Percentiles rank a stretch among this genome's conserved stretches.
Conservation (phyloP, 139 green algal species). For the Chlorella sp. region DNA sequence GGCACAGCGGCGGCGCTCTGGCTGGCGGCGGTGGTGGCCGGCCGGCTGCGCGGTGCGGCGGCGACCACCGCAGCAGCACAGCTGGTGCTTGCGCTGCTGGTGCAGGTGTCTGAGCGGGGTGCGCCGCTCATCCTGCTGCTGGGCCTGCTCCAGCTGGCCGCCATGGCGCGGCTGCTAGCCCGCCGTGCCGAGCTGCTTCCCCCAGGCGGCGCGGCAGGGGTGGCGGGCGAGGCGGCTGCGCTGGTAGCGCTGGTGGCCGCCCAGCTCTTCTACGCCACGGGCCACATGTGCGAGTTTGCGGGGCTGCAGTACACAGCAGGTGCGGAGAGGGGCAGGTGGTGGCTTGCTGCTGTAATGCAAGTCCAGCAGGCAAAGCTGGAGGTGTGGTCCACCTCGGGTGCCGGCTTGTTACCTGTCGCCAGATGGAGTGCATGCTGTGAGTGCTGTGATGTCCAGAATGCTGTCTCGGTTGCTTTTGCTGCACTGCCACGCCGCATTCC, state of each 20-base stretch:
- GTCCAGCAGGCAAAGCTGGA: too few relatives aligned
- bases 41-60: background rate
- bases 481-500: background rate
- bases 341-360: background rate
- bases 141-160: slow-evolving; percentile 24
- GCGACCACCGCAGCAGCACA: background rate
- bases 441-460: background rate
- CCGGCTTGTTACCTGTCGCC: too few relatives aligned
- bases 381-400: too few relatives aligned
- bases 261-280: slow-evolving; percentile 81
- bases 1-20: background rate
- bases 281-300: slow-evolving; percentile 93
- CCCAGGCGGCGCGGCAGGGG: background rate
- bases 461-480: background rate
- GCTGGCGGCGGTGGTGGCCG: background rate
- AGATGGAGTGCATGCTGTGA: background rate
- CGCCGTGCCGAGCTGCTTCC: slow-evolving; percentile 5
- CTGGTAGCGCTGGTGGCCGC: slow-evolving; percentile 36
- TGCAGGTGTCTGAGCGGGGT: slow-evolving; percentile 53
- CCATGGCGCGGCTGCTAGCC: slow-evolving; percentile 26
- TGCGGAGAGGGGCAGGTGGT: background rate
- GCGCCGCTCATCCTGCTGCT: slow-evolving; percentile 53
- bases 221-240: slow-evolving; percentile 27
- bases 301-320: slow-evolving; percentile 85
- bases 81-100: slow-evolving; percentile 33